Evolutionary conservation across 75 land plant species (phyloP), one percentile per base, ranked within the genome.

Genomic region (Larix kaempferi): DNA sequence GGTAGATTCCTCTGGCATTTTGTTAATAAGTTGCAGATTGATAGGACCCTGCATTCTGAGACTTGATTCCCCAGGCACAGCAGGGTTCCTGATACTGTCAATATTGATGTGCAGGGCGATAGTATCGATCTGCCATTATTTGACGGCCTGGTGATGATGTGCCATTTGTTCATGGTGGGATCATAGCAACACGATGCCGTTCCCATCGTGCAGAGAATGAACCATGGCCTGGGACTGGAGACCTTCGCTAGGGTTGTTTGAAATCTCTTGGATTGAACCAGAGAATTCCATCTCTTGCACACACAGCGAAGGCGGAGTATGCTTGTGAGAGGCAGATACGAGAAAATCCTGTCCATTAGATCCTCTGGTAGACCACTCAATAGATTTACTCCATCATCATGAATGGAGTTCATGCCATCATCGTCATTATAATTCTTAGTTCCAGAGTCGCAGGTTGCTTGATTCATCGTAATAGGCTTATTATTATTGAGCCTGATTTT

Each of bases 291-390:
- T 29, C 75, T 44, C 60, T 76, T 80, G 78, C 86, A 86, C 17
- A 86, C 88, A 7, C 29, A 52, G 5, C 86, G 79, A n/a, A 84
- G 49, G 21, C 86, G 79, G 37, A 86, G 65, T 54, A 86, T 56
- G 80, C 83, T 80, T 14, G 83, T 41, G 15, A 84, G 65, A 10
- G 88, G 88, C 60, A 86, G 23, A 59, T 73, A 57, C 25, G 80
- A 76, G 66, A 84, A 73, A 21, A 86, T 79, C 23, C 87, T 80
- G 69, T 84, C 78, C 63, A 84, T 52, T 57, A 84, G 33, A 59
- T 86, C 87, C 73, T 84, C 87, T 19, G 87, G 88, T 15, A 86
- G 79, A 55, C 54, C 66, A 57, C 83, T 75, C 88, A 87, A 86
- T 25, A 86, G 54, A 49, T 49, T 49, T 10, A 49, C 7, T 44